Percentiles rank a stretch among this genome's conserved stretches.
Evolutionary conservation across 352 stramenopile genomes (phyloP).

Genomic region (Pythium periplocum): DNA sequence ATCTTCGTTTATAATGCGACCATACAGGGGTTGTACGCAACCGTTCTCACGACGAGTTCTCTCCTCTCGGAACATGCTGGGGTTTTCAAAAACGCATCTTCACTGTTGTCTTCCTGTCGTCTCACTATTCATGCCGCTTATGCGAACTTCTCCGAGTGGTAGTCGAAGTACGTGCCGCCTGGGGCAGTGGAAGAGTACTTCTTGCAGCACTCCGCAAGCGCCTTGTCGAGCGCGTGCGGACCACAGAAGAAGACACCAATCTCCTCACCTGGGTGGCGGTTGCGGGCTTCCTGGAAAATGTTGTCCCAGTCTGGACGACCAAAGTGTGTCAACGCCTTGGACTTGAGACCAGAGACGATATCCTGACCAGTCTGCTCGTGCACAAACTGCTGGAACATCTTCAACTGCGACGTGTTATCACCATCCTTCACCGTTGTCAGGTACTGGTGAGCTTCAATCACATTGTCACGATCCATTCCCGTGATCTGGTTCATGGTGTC

Average conservation of each 20-base stretch:
- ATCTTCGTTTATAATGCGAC: no score
- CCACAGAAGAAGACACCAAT: slow-evolving; percentile 88
- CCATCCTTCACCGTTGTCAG: slow-evolving; percentile 73
- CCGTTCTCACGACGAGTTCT: no score
- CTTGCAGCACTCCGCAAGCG: slow-evolving; percentile 62
- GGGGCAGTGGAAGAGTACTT: slow-evolving; percentile 50
- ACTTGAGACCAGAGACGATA: slow-evolving; percentile 70
- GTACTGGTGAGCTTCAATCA: slow-evolving; percentile 83
- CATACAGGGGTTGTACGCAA: no score
- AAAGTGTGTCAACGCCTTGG: slow-evolving; percentile 84
- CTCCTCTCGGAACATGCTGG: no score
- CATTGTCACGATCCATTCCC: slow-evolving; percentile 66
- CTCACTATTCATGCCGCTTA: slow-evolving; percentile 13
- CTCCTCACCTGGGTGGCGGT: slow-evolving; percentile 51
- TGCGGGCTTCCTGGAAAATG: slow-evolving; percentile 49
- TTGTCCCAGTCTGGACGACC: slow-evolving; percentile 83
- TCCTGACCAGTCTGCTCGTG: slow-evolving; percentile 72
- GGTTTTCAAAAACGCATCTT: no score
- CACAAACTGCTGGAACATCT: slow-evolving; percentile 85
- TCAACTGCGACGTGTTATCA: slow-evolving; percentile 65
- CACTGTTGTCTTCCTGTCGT: no score
- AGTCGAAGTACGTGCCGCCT: slow-evolving; percentile 70
- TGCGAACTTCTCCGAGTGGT: slow-evolving; percentile 82
- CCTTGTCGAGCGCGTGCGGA: slow-evolving; percentile 70
- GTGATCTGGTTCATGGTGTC: slow-evolving; percentile 84